These are phyloP conservation scores for Uromyces viciae-fabae DNA, from an alignment of 1,284 basidiomycete genomes.

Conservation along the genomic window DNA sequence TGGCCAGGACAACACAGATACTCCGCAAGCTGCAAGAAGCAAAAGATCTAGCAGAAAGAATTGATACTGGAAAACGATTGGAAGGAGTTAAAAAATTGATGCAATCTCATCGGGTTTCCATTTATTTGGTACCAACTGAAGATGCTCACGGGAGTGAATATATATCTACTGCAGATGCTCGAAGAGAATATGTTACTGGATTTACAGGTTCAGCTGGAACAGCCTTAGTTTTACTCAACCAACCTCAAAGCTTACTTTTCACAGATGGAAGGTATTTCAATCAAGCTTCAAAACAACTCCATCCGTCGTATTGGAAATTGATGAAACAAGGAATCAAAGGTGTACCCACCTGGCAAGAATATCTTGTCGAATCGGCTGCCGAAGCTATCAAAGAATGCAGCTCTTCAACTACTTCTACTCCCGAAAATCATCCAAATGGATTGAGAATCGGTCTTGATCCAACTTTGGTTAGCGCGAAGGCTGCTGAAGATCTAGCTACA, in stretches of 20 bases:
- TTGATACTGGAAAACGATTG: constrained; percentile 47
- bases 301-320: constrained; percentile 76
- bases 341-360: constrained; percentile 88
- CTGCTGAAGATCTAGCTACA: constrained; percentile 58
- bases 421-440: not conserved
- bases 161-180: constrained; percentile 50
- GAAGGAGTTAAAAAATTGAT: constrained; percentile 43
- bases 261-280: constrained; percentile 93
- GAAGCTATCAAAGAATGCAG: constrained; percentile 63
- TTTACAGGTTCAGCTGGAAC: constrained; percentile 53
- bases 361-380: constrained; percentile 65
- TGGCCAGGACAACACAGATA: too few relatives aligned
- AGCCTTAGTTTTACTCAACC: constrained; percentile 48
- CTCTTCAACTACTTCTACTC: constrained; percentile 63
- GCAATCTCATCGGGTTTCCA: constrained; percentile 46
- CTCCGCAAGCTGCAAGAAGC: too few relatives aligned
- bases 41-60: not conserved
- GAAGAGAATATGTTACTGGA: constrained; percentile 51
- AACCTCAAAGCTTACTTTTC: constrained; percentile 62
- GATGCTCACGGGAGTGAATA: constrained; percentile 54
- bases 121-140: constrained; percentile 52
- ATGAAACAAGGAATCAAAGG: constrained; percentile 84
- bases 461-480: constrained; percentile 52
- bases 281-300: constrained; percentile 84
- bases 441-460: constrained; percentile 52